These are phyloP conservation scores for Aureobasidium uvarum DNA, from an alignment of 2,329 filamentous ascomycete species.

Conservation along the genomic window DNA sequence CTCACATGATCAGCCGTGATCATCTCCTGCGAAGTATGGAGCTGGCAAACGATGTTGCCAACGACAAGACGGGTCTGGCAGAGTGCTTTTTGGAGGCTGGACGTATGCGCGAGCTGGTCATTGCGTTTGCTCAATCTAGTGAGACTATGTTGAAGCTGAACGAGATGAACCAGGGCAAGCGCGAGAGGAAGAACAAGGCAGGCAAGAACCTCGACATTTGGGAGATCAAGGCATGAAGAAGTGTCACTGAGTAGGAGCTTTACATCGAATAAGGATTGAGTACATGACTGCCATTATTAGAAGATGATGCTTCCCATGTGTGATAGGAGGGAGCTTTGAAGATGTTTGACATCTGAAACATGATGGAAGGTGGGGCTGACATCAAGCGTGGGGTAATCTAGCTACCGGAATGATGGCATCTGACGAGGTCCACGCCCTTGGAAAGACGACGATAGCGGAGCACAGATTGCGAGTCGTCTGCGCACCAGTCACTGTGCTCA, in stretches of 20 bases:
- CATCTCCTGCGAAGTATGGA: constrained; percentile 84
- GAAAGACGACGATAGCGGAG: neutral
- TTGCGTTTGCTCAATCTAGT: constrained; percentile 70
- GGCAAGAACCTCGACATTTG: constrained; percentile 47
- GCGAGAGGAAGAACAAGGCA: constrained; percentile 44
- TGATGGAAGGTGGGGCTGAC: neutral
- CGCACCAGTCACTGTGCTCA: neutral
- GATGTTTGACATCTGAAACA: neutral
- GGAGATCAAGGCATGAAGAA: constrained; percentile 37
- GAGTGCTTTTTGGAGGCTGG: constrained; percentile 42
- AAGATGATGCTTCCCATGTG: neutral
- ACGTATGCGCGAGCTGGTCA: constrained; percentile 48
- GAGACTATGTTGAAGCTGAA: constrained; percentile 63
- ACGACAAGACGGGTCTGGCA: constrained; percentile 36
- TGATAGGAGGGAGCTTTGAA: neutral
- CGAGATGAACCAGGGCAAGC: constrained; percentile 43
- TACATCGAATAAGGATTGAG: neutral
- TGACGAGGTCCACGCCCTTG: neutral
- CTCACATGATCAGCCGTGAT: constrained; percentile 70
- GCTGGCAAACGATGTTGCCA: constrained; percentile 69
- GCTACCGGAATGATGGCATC: constrained; percentile 1
- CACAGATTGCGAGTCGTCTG: neutral
- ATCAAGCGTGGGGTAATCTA: neutral
- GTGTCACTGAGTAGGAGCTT: neutral
- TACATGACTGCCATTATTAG: neutral